These are phyloP conservation scores for Solanum pinnatisectum DNA, from an alignment of 257 asterid genomes.

Conservation along the genomic window DNA sequence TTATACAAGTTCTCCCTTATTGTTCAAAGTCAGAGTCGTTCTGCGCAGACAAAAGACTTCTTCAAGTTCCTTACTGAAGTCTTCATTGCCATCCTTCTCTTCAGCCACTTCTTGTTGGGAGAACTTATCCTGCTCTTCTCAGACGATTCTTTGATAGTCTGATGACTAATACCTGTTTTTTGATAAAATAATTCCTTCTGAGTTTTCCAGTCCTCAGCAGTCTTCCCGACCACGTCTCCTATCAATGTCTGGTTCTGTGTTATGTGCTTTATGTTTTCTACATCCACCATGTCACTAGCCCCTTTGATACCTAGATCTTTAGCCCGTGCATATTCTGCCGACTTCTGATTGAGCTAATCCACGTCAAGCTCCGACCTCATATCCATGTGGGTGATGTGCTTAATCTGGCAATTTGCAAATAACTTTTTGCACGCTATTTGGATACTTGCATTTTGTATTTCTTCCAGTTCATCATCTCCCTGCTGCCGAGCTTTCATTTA, in stretches of 20 bases:
- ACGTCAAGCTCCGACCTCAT: conserved; percentile 64
- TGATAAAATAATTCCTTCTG: conserved; percentile 45
- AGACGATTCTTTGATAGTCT: not conserved
- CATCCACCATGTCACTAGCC: conserved; percentile 52
- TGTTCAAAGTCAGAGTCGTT: not conserved
- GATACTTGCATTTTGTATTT: conserved; percentile 48
- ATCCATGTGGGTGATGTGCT: conserved; percentile 71
- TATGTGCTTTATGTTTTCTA: conserved; percentile 58
- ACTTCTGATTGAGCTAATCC: conserved; percentile 46
- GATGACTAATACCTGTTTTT: conserved; percentile 26
- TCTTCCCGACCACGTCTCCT: conserved; percentile 45
- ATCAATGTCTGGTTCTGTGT: conserved; percentile 35
- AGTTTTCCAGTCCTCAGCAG: conserved; percentile 31
- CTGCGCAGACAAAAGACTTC: conserved; percentile 1
- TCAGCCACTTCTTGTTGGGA: not conserved
- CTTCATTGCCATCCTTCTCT: not conserved
- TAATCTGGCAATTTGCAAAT: conserved; percentile 47
- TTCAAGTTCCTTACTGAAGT: conserved; percentile 24
- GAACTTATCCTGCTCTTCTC: not conserved
- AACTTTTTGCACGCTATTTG: conserved; percentile 57
- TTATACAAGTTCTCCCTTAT: not conserved
- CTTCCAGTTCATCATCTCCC: conserved; percentile 59
- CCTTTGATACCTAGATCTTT: conserved; percentile 64
- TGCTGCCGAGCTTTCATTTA: conserved; percentile 39
- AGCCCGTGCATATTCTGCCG: conserved; percentile 69